Evolutionary conservation across 768 basidiomycete genomes (phyloP).

Genomic region (Xerocomellus intermedius): DNA sequence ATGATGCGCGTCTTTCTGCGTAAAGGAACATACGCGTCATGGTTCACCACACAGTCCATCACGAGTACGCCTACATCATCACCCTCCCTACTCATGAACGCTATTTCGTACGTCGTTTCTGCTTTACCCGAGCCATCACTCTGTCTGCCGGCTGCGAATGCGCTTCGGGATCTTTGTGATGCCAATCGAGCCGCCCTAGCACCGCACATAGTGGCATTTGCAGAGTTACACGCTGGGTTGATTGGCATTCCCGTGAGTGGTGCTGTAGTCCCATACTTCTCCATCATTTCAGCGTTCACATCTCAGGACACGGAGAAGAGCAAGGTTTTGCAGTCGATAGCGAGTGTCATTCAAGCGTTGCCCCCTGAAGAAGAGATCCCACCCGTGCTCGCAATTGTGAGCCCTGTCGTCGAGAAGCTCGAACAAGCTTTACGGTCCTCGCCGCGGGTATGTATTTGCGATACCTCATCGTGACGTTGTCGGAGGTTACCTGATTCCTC

Average conservation of each 20-base stretch:
- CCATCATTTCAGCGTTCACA: neutral
- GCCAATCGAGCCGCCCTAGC: conserved; percentile 83
- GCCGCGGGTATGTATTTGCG: conserved; percentile 41
- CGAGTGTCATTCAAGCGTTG: conserved; percentile 90
- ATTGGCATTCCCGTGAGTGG: conserved; percentile 66
- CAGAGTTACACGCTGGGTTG: conserved; percentile 75
- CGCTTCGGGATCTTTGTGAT: conserved; percentile 85
- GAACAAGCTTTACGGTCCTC: conserved; percentile 58
- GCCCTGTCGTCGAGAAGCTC: conserved; percentile 70
- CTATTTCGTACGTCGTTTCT: conserved; percentile 65
- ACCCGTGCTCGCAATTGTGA: conserved; percentile 75
- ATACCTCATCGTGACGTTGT: neutral
- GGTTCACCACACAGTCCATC: conserved; percentile 61
- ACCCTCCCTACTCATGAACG: conserved; percentile 57
- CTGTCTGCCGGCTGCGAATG: conserved; percentile 73
- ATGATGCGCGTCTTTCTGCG: neutral
- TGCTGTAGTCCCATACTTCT: neutral
- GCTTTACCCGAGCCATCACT: conserved; percentile 65
- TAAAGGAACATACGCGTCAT: conserved; percentile 71
- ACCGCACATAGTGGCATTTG: conserved; percentile 81
- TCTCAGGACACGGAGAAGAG: conserved; percentile 77
- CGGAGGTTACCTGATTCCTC: neutral
- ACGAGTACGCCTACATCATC: conserved; percentile 27
- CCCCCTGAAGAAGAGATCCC: conserved; percentile 75
- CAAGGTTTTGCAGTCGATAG: conserved; percentile 89